Percentiles rank a stretch among this genome's conserved stretches.
Conservation (phyloP, 305 asterid species). For the Coffea humblotiana region DNA sequence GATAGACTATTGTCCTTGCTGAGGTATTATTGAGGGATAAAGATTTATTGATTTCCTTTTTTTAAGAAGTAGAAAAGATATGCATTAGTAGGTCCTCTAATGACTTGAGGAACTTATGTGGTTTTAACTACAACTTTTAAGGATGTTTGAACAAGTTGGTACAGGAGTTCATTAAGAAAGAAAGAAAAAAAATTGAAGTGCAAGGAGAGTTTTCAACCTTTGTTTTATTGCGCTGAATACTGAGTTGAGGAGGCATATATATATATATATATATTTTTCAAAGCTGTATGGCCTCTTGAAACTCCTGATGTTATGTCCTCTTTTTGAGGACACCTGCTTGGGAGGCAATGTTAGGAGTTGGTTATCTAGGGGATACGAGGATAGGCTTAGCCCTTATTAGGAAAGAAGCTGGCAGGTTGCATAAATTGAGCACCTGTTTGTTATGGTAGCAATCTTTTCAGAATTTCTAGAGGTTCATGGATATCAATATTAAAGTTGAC, state of each 20-base stretch:
- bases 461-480: neutral
- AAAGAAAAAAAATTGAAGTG: neutral
- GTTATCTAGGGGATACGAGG: neutral
- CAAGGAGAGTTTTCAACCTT: neutral
- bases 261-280: too few relatives aligned
- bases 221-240: neutral
- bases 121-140: neutral
- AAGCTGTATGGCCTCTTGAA: neutral
- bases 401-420: neutral
- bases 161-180: neutral
- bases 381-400: neutral
- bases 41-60: neutral
- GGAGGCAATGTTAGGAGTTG: conserved; percentile 1
- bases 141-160: neutral
- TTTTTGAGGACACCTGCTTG: neutral
- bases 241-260: neutral
- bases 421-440: neutral
- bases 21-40: neutral
- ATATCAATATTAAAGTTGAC: neutral
- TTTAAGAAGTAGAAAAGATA: neutral
- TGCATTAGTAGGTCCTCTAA: neutral
- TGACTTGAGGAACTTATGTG: conserved; percentile 1
- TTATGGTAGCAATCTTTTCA: neutral
- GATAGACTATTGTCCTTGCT: neutral
- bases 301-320: neutral